phyloP scores from a whole-genome alignment of 1,139 yeast genomes.

The Oligophagozyma castellii region DNA sequence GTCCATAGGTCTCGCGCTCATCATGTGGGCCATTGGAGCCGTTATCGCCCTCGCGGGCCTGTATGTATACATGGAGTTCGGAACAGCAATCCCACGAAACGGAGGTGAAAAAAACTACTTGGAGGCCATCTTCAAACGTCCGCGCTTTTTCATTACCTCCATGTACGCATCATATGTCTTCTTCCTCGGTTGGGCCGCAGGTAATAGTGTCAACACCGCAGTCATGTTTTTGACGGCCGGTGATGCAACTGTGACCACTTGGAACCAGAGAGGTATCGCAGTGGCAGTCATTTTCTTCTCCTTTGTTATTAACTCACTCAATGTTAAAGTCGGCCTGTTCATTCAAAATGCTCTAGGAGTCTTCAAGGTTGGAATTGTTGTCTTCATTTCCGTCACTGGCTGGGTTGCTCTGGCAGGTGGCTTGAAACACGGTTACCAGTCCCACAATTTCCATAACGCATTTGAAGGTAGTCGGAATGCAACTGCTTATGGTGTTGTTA shows the following conservation, averaged over 20 bases:
- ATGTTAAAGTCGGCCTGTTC: constrained; percentile 51
- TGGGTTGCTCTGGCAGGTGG: constrained; percentile 76
- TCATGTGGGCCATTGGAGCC: constrained; percentile 71
- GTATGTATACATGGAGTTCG: constrained; percentile 71
- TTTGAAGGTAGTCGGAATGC: constrained; percentile 44
- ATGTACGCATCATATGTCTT: constrained; percentile 68
- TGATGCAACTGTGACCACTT: constrained; percentile 48
- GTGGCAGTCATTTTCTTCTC: constrained; percentile 62
- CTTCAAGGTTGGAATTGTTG: constrained; percentile 55
- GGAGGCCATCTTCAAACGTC: constrained; percentile 56
- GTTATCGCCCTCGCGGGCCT: constrained; percentile 62
- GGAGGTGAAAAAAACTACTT: constrained; percentile 84
- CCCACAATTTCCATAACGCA: constrained; percentile 52
- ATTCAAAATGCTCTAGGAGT: constrained; percentile 58
- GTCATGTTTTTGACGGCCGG: constrained; percentile 47
- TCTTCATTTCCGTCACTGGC: constrained; percentile 60
- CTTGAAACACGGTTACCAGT: constrained; percentile 33
- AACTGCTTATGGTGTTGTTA: constrained; percentile 65
- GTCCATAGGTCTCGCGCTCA: constrained; percentile 58
- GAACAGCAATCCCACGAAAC: constrained; percentile 69
- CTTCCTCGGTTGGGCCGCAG: constrained; percentile 77
- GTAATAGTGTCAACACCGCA: constrained; percentile 29
- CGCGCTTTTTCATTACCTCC: constrained; percentile 55
- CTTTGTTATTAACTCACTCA: constrained; percentile 47
- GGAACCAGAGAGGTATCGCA: constrained; percentile 70